phyloP scores from a whole-genome alignment of 2,329 filamentous ascomycete species.

The Trichothecium roseum region DNA sequence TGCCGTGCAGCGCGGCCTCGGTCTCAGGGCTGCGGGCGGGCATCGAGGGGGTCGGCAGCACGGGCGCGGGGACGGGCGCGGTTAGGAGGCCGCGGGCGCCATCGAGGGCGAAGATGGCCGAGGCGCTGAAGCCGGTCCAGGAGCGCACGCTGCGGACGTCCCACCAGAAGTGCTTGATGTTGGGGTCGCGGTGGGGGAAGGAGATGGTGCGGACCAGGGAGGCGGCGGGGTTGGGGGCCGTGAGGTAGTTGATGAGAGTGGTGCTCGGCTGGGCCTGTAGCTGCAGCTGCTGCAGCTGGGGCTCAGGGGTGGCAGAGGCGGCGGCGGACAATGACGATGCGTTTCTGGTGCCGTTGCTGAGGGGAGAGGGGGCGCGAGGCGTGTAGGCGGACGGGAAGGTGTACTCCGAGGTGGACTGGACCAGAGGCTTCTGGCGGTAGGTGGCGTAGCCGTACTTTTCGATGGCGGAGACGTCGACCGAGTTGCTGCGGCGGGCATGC shows the following conservation, averaged over 20 bases:
- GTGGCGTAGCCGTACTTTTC: conserved; percentile 74
- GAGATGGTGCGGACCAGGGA: conserved; percentile 72
- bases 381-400: conserved; percentile 33
- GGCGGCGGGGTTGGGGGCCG: conserved; percentile 68
- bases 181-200: conserved; percentile 53
- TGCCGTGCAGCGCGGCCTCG: conserved; percentile 62
- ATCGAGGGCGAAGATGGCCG: conserved; percentile 61
- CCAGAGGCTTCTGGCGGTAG: conserved; percentile 61
- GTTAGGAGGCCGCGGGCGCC: conserved; percentile 63
- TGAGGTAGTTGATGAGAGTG: conserved; percentile 70
- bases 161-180: conserved; percentile 88
- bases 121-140: conserved; percentile 71
- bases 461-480: conserved; percentile 54
- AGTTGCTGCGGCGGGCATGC: conserved; percentile 42
- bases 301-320: conserved; percentile 26
- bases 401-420: conserved; percentile 23
- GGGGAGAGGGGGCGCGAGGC: conserved; percentile 35
- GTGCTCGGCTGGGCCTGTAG: conserved; percentile 51
- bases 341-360: conserved; percentile 32
- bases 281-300: conserved; percentile 28
- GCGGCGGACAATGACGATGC: conserved; percentile 20
- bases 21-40: conserved; percentile 64
- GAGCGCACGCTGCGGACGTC: conserved; percentile 78
- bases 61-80: conserved; percentile 51
- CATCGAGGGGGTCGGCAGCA: conserved; percentile 48